Evolutionary conservation across 2,329 filamentous ascomycete genomes (phyloP), one percentile per base, ranked within the genome.

Genomic region (Thyridium curvatum): DNA sequence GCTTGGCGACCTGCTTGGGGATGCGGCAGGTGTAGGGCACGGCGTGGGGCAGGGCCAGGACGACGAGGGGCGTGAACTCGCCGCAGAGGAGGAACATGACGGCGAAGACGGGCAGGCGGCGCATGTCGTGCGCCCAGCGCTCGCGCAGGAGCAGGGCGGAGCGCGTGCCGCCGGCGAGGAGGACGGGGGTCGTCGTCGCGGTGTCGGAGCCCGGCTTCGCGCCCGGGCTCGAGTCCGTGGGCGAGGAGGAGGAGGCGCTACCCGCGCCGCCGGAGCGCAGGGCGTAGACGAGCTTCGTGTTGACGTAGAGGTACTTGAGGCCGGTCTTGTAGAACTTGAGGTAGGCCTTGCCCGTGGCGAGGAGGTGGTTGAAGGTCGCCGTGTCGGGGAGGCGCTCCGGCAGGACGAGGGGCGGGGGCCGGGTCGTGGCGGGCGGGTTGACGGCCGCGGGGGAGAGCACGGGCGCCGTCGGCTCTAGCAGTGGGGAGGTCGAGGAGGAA

Each of bases 301-400:
- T 95, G 42, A 68, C 64, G 57, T 79, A 80, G 37, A 94, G 80
- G 51, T 84, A 79, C 54, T 81, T 80, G 26, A 95, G 63, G 14
- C 90, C 91, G 1, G 78, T 73, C 64, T 93, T 94, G 78, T 96
- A 97, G 74, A 97, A 97, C 29, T 62, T 62, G 9, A 84, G 60
- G 61, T 94, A 95, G 37, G 84, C 79, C 57, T 84, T 84, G 45
- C 87, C 91, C 18, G 82, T 64, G 32, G 63, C 57, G 52, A 77
- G 75, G 45, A 77, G 67, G 64, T 85, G 76, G 14, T 61, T 60
- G 40, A 75, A 55, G 15, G 65, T 54, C 18, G 64, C 63, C 21
- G 72, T 58, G 8, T 61, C 52, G 15, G 69, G 54, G 14, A 67
- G 57, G 38, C 77, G 72, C 5, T 60, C 56, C 7, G 86, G 86